Evolutionary conservation across 1,139 yeast genomes (phyloP), one percentile per base, ranked within the genome.

Genomic region (Geotrichum cucujoidarum): DNA sequence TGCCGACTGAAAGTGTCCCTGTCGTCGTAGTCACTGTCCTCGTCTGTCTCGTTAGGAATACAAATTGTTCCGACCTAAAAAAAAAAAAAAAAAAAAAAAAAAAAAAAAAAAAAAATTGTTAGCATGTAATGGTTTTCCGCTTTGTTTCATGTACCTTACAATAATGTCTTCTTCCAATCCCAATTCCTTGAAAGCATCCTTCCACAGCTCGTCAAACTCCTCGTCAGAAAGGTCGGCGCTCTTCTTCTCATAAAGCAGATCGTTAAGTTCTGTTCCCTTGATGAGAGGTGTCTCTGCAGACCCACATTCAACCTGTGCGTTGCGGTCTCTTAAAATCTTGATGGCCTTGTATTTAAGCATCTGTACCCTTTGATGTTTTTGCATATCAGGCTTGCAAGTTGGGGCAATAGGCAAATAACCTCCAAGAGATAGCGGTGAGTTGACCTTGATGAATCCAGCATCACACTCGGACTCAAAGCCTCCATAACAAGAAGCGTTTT

Each of bases 161-260:
- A 78, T 81, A 65, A 85, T 77, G 61, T 86, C 94, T 41, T 86
- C 83, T 68, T 84, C 87, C 51, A 76, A 73, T 57, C 80, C 79
- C 57, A 90, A 73, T 57, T 81, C 85, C 41, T 72, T 67, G 7
- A 82, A 61, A 8, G 88, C 85, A 57, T 80, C 75, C 29, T 64
- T 63, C 97, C 97, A 90, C 53, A 88, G 73, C 51, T 82, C 87
- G 56, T 86, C 83, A 66, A 89, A 90, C 56, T 87, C 95, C 13
- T 80, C 82, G 45, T 72, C 76, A n/a, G 80, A 72, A 36, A 86
- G 75, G 10, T 27, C 73, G 10, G 55, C 52, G 4, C 64, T 50
- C 53, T 67, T 69, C 50, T 55, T 54, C 22, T 54, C 52, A 25
- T 56, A 52, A 30, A 69, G 51, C 40, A 47, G 40, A 11, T 53